phyloP scores from a whole-genome alignment of 306 rosid genomes.

The Vicia sativa region DNA sequence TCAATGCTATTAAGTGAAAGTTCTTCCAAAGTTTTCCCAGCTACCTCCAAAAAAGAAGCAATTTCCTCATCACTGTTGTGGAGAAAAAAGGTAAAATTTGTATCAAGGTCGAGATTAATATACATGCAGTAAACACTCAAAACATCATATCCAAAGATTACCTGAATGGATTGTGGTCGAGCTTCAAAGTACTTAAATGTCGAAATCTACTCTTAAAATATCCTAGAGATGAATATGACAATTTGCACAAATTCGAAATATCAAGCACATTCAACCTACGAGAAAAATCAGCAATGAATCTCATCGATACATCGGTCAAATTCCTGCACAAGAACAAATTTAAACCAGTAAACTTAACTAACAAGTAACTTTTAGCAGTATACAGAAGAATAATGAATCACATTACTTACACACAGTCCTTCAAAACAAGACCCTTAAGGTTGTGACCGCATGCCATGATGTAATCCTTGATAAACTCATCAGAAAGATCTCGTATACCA shows the following conservation, averaged over 20 bases:
- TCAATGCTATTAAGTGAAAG: conserved; percentile 72
- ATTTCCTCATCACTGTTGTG: conserved; percentile 75
- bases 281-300: conserved; percentile 66
- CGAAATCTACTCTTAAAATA: conserved; percentile 69
- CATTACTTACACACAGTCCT: conserved; percentile 59
- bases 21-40: conserved; percentile 60
- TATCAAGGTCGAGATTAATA: conserved; percentile 7
- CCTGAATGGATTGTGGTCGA: conserved; percentile 76
- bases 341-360: background rate
- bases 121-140: background rate
- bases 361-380: no score
- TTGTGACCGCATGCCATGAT: conserved; percentile 54
- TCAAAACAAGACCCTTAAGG: conserved; percentile 77
- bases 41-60: conserved; percentile 73
- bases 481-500: conserved; percentile 59
- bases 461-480: conserved; percentile 54
- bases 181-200: conserved; percentile 57
- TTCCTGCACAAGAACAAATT: conserved; percentile 57
- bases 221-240: conserved; percentile 62
- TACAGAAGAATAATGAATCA: no score
- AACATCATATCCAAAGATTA: conserved; percentile 15
- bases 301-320: conserved; percentile 68
- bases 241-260: conserved; percentile 54
- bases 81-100: conserved; percentile 21
- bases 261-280: conserved; percentile 57